A percentile compares a stretch with the other conserved stretches of the same genome.
These are phyloP conservation scores for Fagopyrum homotropicum DNA, from an alignment of 148 eudicot species.

Conservation along the genomic window DNA sequence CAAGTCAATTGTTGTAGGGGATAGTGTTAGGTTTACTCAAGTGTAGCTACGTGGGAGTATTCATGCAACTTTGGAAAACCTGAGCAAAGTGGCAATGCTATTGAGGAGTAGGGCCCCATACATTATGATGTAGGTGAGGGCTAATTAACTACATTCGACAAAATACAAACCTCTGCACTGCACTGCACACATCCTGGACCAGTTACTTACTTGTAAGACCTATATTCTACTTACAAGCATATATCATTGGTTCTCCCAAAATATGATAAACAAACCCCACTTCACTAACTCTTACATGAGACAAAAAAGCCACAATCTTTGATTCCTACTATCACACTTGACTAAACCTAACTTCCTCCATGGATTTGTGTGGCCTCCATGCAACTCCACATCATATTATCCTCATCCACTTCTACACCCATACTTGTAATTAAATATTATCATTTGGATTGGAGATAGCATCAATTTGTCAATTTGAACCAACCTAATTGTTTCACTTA, in stretches of 20 bases:
- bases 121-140: background rate
- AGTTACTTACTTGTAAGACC: background rate
- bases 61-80: background rate
- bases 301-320: conserved; percentile 5
- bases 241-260: conserved; percentile 1
- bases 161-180: background rate
- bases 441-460: background rate
- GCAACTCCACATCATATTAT: too few species aligned
- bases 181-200: conserved; percentile 8
- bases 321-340: background rate
- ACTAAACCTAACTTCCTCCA: too few species aligned
- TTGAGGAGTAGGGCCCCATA: background rate
- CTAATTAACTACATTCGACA: conserved; percentile 4
- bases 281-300: background rate
- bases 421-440: background rate
- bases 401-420: background rate
- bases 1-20: too few species aligned
- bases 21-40: too few species aligned
- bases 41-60: too few species aligned
- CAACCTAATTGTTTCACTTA: too few species aligned
- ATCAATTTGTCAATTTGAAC: too few species aligned
- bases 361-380: too few species aligned
- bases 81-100: background rate
- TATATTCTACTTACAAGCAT: background rate
- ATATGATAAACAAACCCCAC: background rate